Base-by-base conservation (phyloP, 768 basidiomycete species). In the Lentinula sp. region DNA sequence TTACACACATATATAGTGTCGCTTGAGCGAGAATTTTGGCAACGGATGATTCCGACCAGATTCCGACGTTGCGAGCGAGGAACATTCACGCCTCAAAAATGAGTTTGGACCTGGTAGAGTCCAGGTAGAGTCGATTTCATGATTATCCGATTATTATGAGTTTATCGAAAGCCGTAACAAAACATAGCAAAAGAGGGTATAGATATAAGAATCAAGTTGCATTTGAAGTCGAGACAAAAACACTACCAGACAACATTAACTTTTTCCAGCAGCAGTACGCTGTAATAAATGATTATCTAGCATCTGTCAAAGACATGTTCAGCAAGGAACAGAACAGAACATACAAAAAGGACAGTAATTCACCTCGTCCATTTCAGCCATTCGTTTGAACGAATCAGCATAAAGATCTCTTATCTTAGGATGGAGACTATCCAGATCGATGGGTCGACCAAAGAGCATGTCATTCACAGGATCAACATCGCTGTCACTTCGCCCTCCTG, bases 361-460 rank as follows among this genome's bases (percentile, higher is more conserved):
- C 64, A 88, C 91, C 83, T 86, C 84, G 71, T 93, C 91, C 79
- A 90, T 84, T 58, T 91, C 90, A 52, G 91, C 88, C 64, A 93
- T 68, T 63, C 87, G 83, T 66, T 85, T 87, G 71, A 92, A 87
- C 39, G 84, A 80, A 60, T 79, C 79, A 7, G 81, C 81, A 71
- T 88, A 94, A 33, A 93, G 81, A 56, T 90, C 87, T 68, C 84
- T 74, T 42, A 90, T 80, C 20, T 80, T 76, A 0, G 92, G 90
- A 68, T 93, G 91, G 58, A 94, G 69, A 53, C 79, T 70, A 36
- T 84, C 80, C 63, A 85, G 61, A 64, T 91, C 83, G 45, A 91
- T 59, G 13, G 79, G 79, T 45, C 79, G 72, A 3, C 91, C 91
- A 69, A 93, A 93, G 57, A 93, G 65, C 70, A 90, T 66, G 63